Evolutionary conservation across 2,329 filamentous ascomycete species (phyloP), one percentile per base, ranked within the genome.

Genomic region (Truncatella angustata): DNA sequence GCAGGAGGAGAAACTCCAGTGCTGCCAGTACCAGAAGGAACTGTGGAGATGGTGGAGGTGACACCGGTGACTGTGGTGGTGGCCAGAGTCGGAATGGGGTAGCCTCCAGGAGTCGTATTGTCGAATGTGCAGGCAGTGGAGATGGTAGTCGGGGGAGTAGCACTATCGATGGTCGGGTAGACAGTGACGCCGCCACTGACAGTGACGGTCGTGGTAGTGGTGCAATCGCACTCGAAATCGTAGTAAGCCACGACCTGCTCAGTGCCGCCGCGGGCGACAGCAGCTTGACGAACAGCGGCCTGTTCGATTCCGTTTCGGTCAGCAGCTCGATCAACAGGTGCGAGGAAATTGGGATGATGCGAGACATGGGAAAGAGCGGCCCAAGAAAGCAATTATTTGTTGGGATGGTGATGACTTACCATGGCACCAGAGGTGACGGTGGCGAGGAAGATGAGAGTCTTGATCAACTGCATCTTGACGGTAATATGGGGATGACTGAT

Each of bases 381-480:
- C 14, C 14, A 39, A 39, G 9, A 9, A n/a, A 9, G 16, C 10
- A 20, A 39, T 11, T n/a, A 20, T 32, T 14, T 32, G 28, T 14
- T 21, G 24, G 10, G 16, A 34, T 12, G 44, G 14, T 3, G 20
- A 34, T 5, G 6, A 32, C 49, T 51, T 51, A 51, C 49, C 39
- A 51, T 43, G 24, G 23, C n/a, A 28, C 26, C 20, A 20, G 16
- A 12, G 39, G 37, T 23, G 10, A 26, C 35, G 11, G 18, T 36
- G 30, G 37, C 49, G 4, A 45, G 6, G 30, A 51, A 12, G n/a
- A 51, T n/a, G 20, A 51, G 16, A 24, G 11, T 24, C 49, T 51
- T 51, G 49, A 36, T 34, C n/a, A 42, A 42, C 49, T 51, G 49
- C 49, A 51, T 51, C 39, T 36, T 51, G 28, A 45, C 21, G 23